Evolutionary conservation across 169 alveolate genomes (phyloP).

Genomic region (Hepatocystis sp.): DNA sequence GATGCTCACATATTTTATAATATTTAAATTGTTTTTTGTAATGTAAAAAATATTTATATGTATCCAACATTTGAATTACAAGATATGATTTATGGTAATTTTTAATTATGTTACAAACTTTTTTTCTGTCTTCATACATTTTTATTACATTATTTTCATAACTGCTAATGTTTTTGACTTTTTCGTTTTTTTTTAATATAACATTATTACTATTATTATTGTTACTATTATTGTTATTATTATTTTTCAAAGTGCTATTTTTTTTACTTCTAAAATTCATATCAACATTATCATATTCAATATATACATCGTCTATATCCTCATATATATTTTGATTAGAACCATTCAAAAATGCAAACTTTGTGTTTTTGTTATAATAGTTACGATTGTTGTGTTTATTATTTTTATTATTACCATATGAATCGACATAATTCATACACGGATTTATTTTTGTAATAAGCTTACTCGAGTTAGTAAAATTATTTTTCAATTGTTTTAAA

Average conservation of each 20-base stretch:
- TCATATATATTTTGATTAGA: no score
- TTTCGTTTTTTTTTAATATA: not conserved
- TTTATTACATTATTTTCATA: not conserved
- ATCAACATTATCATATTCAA: no score
- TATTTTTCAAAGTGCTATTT: not conserved
- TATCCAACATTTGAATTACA: slow-evolving; percentile 39
- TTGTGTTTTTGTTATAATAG: no score
- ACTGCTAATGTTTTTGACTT: not conserved
- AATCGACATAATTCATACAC: no score
- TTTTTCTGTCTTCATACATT: slow-evolving; percentile 23
- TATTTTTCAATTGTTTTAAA: not conserved
- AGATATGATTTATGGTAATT: no score
- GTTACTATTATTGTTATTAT: not conserved
- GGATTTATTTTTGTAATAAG: no score
- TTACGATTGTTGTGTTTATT: no score
- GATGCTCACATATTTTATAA: slow-evolving; percentile 33
- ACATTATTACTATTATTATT: slow-evolving; percentile 2
- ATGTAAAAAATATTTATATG: slow-evolving; percentile 39
- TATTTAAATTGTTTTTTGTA: slow-evolving; percentile 40
- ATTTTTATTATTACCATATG: no score
- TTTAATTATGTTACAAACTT: slow-evolving; percentile 16
- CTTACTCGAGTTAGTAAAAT: no score
- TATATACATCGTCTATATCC: no score
- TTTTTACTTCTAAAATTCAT: no score
- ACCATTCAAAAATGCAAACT: no score